Base-by-base conservation (phyloP, 2,329 filamentous ascomycete species). In the Curvularia hawaiiensis region DNA sequence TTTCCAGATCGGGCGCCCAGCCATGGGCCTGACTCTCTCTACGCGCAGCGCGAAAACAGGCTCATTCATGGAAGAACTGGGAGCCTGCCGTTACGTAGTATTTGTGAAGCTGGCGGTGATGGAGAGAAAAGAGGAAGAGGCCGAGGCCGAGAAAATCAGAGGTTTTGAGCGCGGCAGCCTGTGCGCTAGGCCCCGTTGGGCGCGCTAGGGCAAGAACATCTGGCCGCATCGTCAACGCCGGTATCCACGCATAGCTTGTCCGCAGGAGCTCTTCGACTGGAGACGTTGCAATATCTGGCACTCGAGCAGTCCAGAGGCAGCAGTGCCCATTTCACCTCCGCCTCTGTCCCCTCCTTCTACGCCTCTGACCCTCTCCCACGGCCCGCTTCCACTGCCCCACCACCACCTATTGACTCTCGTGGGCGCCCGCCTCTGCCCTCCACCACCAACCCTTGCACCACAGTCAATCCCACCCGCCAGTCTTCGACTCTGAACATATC, bases 1-100 rank as follows among this genome's bases (percentile, higher is more conserved):
- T 80, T 83, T 87, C 85, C 84, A 87, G 83, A 79, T 79, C 84
- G 83, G 87, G 87, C 85, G 87, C 87, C 87, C 87, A 89, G 87
- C 85, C 81, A 88, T 84, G 85, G 85, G 85, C 83, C 68, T 69
- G 69, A 39, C 67, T 79, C 81, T 79, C 64, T 89, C 85, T 89
- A 78, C 86, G 86, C 85, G 74, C 85, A 87, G 87, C 84, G 83
- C 84, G 84, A 88, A 86, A 87, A 87, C 85, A 86, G 78, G 78
- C 79, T 81, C 80, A 75, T 58, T 76, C 78, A 84, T 74, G 68
- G 70, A 67, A 67, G 68, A 64, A 72, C 75, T 75, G 68, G 5
- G 79, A 82, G 80, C 78, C 78, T 85, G 85, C 79, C 81, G 79
- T 70, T 73, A 81, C 84, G 79, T 85, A 87, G 85, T 85, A 79